Conservation (phyloP, 306 rosid species). For the Acacia confusa region DNA sequence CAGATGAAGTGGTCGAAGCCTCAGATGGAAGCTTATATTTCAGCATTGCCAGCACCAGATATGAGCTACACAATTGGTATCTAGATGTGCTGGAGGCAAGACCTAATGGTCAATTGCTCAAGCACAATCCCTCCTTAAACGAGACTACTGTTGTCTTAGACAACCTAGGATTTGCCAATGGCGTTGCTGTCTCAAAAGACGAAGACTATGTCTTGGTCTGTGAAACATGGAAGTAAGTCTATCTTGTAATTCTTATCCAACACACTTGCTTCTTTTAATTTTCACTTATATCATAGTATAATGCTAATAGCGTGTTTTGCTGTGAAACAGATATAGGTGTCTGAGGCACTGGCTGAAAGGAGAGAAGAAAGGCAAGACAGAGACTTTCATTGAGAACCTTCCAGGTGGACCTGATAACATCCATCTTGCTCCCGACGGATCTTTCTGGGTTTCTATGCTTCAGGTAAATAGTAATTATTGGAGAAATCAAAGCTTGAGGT, state of each 20-base stretch:
- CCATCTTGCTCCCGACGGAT: constrained; percentile 49
- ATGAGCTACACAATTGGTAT: constrained; percentile 47
- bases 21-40: constrained; percentile 48
- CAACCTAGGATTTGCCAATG: constrained; percentile 59
- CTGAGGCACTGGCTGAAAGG: constrained; percentile 49
- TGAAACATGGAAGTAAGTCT: constrained; percentile 48
- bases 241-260: neutral
- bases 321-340: constrained; percentile 44
- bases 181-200: constrained; percentile 68
- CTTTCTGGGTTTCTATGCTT: constrained; percentile 56
- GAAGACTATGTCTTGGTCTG: constrained; percentile 47
- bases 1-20: constrained; percentile 57
- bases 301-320: neutral
- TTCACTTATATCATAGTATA: neutral
- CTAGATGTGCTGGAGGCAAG: constrained; percentile 64
- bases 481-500: neutral
- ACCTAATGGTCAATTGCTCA: constrained; percentile 72
- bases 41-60: constrained; percentile 54
- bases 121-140: constrained; percentile 46
- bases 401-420: constrained; percentile 55
- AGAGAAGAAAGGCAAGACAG: constrained; percentile 46
- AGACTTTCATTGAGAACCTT: constrained; percentile 51
- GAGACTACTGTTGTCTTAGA: constrained; percentile 50
- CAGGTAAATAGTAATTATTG: constrained; percentile 16
- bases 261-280: neutral